Evolutionary conservation across 163 green algal genomes (phyloP), one percentile per base, ranked within the genome.

Genomic region (Smithsoniella earleae): DNA sequence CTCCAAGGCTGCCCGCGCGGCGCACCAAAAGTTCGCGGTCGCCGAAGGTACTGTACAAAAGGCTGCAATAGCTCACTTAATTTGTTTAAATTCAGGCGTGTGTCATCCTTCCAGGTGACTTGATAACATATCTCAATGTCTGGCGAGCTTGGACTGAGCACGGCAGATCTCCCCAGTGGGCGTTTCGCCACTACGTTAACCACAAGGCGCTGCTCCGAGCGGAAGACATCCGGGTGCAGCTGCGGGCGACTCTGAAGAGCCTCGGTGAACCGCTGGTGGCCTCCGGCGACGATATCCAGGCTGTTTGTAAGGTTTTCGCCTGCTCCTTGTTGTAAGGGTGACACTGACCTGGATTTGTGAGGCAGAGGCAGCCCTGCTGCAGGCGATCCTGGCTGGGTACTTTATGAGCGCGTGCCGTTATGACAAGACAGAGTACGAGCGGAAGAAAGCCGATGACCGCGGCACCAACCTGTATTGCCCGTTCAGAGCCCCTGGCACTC

Each of bases 121-220:
- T 92, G 38, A 78, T 91, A 0, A 91, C 89, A 3, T 81, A 83
- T 36, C 79, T 97, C 52, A 96, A 96, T 66, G 86, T 95, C n/a
- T 91, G 88, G 81, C 77, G 82, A 30, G 89, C 80, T 0, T 97
- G 88, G 88, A 38, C 83, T n/a, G 79, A 81, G 4, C 73, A 78
- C 25, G 80, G 79, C 13, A 54, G 78, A 33, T 84, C 77, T 3
- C 36, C 46, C 13, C 58, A 79, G 8, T 90, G 82, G 83, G 49
- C 74, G 2, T 78, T 80, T 6, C 77, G 77, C 20, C 82, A 95
- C 81, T 88, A 83, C 58, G 37, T 97, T 5, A 90, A 91, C 72
- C 81, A 87, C 36, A 79, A 86, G 30, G 80, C 85, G 18, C 76
- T 97, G 74, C 77, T 88, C 52, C 84, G 88, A 0, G 91, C 86